Percentiles rank a stretch among this genome's conserved stretches.
Evolutionary conservation across 2,329 filamentous ascomycete genomes (phyloP).

Genomic region (Sphaerulina musiva): DNA sequence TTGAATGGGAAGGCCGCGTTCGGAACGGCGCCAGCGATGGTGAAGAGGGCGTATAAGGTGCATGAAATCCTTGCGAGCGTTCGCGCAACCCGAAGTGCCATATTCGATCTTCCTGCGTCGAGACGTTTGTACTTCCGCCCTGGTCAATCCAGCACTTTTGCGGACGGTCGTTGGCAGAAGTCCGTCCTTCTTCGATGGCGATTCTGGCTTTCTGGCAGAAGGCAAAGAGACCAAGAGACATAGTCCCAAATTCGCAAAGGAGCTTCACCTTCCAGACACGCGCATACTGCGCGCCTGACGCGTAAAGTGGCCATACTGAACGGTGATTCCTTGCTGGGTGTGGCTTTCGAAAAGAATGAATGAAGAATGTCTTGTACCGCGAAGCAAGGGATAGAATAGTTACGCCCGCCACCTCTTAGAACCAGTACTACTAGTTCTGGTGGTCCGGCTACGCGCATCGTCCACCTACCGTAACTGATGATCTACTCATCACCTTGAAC

Average conservation of each 20-base stretch:
- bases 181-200: background rate
- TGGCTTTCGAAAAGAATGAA: slow-evolving; percentile 24
- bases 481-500: background rate
- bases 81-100: slow-evolving; percentile 11
- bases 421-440: background rate
- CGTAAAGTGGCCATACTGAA: slow-evolving; percentile 20
- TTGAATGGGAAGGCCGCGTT: slow-evolving; percentile 65
- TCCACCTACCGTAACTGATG: background rate
- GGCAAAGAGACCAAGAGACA: slow-evolving; percentile 2
- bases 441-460: background rate
- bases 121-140: slow-evolving; percentile 1
- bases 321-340: slow-evolving; percentile 23
- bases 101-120: slow-evolving; percentile 5
- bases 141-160: background rate
- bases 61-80: slow-evolving; percentile 16
- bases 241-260: slow-evolving; percentile 10
- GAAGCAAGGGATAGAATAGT: slow-evolving; percentile 17
- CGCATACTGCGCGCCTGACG: slow-evolving; percentile 18
- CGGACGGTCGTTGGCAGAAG: background rate
- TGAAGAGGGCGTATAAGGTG: slow-evolving; percentile 16
- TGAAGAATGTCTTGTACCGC: slow-evolving; percentile 18
- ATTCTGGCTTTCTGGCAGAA: background rate
- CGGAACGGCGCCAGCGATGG: slow-evolving; percentile 27
- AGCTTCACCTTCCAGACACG: slow-evolving; percentile 13
- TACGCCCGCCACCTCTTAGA: background rate